Conservation (phyloP, 768 basidiomycete genomes). For the Tylopilus subfusipes region DNA sequence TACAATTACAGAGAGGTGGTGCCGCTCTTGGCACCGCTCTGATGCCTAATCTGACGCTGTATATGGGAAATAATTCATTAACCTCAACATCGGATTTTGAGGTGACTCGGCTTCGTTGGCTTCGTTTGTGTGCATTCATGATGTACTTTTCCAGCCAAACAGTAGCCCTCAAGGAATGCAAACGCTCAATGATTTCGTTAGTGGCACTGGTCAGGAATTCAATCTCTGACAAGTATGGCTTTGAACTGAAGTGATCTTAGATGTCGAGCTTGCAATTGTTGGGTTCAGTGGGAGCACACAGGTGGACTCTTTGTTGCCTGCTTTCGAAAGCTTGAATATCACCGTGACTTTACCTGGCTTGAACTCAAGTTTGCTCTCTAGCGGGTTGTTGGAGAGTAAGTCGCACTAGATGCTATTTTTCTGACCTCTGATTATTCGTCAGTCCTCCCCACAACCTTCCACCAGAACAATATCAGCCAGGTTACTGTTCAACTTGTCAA, state of each 20-base stretch:
- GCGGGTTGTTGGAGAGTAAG: constrained; percentile 52
- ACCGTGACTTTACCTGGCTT: constrained; percentile 57
- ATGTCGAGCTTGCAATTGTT: constrained; percentile 52
- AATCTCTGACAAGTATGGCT: neutral
- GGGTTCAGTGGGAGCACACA: constrained; percentile 61
- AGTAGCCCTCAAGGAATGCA: constrained; percentile 53
- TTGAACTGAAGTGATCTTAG: constrained; percentile 27
- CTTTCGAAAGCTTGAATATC: constrained; percentile 59
- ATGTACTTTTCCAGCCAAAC: constrained; percentile 46
- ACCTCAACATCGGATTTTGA: constrained; percentile 48
- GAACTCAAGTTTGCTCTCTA: constrained; percentile 50
- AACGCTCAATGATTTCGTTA: constrained; percentile 67
- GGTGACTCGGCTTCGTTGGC: constrained; percentile 26
- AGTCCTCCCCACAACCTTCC: constrained; percentile 66
- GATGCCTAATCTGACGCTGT: constrained; percentile 56
- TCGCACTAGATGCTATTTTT: neutral
- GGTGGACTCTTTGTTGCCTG: constrained; percentile 53
- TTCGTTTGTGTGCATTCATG: neutral
- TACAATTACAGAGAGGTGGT: constrained; percentile 53
- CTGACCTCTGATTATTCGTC: neutral
- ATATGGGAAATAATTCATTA: constrained; percentile 59
- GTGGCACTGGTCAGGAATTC: constrained; percentile 44
- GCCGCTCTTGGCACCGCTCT: constrained; percentile 56
- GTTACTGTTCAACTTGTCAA: constrained; percentile 61
- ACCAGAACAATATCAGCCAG: constrained; percentile 58